Percentiles rank a stretch among this genome's conserved stretches.
Evolutionary conservation across 2,329 filamentous ascomycete genomes (phyloP).

Genomic region (Fusarium haematococcum): DNA sequence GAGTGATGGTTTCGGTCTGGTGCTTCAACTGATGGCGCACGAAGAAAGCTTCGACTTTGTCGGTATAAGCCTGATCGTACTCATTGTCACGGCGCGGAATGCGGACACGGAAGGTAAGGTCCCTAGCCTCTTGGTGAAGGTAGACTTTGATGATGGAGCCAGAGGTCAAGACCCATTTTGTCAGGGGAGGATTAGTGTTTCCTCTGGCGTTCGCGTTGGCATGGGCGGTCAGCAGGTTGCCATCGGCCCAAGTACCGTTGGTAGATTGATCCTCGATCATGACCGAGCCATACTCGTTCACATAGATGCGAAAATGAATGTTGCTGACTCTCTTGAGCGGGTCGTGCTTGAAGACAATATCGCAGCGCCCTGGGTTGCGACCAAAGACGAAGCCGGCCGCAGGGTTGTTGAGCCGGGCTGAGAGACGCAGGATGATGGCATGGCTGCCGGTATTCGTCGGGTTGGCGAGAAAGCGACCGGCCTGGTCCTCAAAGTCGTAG

Average conservation of each 20-base stretch:
- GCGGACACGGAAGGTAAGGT: conserved; percentile 86
- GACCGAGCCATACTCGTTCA: conserved; percentile 85
- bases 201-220: conserved; percentile 48
- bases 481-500: conserved; percentile 63
- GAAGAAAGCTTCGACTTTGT: conserved; percentile 78
- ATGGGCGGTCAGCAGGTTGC: conserved; percentile 67
- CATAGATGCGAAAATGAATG: conserved; percentile 92
- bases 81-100: conserved; percentile 80
- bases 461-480: conserved; percentile 57
- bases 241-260: conserved; percentile 93
- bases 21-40: conserved; percentile 49
- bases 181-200: conserved; percentile 48
- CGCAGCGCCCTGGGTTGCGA: conserved; percentile 77
- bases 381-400: conserved; percentile 86
- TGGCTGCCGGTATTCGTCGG: conserved; percentile 65
- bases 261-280: conserved; percentile 96
- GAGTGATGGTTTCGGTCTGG: conserved; percentile 59
- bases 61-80: conserved; percentile 73
- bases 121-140: conserved; percentile 62
- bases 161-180: conserved; percentile 73
- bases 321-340: conserved; percentile 85
- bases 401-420: conserved; percentile 76
- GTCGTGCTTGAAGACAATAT: conserved; percentile 76
- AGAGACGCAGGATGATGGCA: conserved; percentile 85
- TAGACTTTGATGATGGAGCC: conserved; percentile 80